Conservation (phyloP, 2,329 filamentous ascomycete genomes). For the Gyromitra esculenta region DNA sequence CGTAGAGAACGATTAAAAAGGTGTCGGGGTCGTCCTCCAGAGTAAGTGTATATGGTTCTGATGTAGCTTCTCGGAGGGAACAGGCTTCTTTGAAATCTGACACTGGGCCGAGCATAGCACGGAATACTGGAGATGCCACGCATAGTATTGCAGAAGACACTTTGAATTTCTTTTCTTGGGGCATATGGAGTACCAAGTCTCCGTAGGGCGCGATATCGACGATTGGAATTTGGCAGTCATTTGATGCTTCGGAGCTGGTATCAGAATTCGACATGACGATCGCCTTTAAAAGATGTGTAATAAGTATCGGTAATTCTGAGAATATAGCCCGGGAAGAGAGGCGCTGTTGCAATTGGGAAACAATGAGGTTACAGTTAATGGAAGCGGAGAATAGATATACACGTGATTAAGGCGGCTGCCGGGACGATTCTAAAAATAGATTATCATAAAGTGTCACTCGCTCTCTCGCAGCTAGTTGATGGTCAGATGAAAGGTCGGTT, state of each 20-base stretch:
- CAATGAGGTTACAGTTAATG: not conserved
- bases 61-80: conserved; percentile 1
- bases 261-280: not conserved
- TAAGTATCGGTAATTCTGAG: not conserved
- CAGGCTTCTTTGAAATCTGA: conserved; percentile 40
- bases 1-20: conserved; percentile 19
- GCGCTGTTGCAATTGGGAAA: too few relatives aligned
- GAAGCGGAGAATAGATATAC: not conserved
- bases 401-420: not conserved
- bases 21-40: conserved; percentile 11
- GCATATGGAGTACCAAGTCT: conserved; percentile 28
- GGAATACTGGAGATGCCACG: conserved; percentile 43
- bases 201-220: conserved; percentile 29
- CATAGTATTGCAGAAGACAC: conserved; percentile 29
- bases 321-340: not conserved
- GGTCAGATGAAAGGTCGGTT: too few relatives aligned
- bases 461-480: not conserved
- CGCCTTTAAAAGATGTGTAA: not conserved
- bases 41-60: conserved; percentile 9
- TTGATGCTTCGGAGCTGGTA: not conserved
- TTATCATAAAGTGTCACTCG: not conserved
- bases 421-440: not conserved
- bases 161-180: conserved; percentile 12
- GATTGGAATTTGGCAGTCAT: not conserved
- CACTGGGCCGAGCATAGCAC: conserved; percentile 29